Percentiles rank a stretch among this genome's conserved stretches.
Conservation (phyloP, 2,329 filamentous ascomycete genomes). For the Apiospora hydei region DNA sequence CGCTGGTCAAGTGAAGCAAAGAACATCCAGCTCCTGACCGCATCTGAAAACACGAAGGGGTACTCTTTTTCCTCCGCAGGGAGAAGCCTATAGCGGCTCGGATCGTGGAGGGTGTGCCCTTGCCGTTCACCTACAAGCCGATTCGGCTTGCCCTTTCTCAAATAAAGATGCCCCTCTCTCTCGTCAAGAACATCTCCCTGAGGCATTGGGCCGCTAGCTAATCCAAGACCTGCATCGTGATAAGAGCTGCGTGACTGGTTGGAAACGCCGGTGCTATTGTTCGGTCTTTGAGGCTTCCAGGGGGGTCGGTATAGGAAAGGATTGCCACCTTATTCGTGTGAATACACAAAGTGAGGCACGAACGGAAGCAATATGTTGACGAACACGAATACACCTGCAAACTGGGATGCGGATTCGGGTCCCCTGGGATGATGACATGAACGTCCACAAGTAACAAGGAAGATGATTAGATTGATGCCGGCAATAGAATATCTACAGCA, state of each 20-base stretch:
- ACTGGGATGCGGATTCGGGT: background rate
- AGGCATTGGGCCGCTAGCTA: background rate
- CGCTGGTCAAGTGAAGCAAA: conserved; percentile 31
- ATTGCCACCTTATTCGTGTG: background rate
- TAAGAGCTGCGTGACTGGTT: background rate
- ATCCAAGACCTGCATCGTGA: background rate
- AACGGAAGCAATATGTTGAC: background rate
- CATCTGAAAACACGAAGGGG: background rate
- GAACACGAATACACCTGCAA: background rate
- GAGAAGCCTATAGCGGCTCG: background rate
- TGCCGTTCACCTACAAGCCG: background rate
- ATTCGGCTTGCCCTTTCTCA: background rate
- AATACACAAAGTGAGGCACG: background rate
- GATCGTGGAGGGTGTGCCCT: background rate
- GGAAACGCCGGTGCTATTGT: background rate
- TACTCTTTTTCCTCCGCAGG: background rate
- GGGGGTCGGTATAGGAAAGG: background rate
- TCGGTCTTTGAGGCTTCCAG: background rate
- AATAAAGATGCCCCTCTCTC: background rate
- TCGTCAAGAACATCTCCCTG: background rate
- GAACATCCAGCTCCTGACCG: background rate
- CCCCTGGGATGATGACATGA: background rate
- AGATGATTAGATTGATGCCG: background rate
- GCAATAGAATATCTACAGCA: background rate
- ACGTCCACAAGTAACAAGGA: background rate